These are phyloP conservation scores for Zangia roseola DNA, from an alignment of 768 basidiomycete genomes.

Conservation along the genomic window DNA sequence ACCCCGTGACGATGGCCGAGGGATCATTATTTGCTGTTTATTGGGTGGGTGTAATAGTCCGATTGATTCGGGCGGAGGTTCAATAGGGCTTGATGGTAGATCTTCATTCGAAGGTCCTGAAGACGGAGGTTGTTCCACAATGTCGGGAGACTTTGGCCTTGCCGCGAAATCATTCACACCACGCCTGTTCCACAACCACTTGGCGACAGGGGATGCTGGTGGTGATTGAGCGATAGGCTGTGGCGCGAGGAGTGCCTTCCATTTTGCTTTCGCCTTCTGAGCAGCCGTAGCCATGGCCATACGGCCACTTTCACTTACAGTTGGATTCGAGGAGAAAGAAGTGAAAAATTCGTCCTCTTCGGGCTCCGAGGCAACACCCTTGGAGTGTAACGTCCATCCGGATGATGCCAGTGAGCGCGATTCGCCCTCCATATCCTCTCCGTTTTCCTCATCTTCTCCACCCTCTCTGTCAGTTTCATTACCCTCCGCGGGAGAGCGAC, in stretches of 20 bases:
- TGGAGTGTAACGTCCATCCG: constrained; percentile 45
- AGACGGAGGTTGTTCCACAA: constrained; percentile 26
- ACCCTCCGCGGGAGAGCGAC: constrained; percentile 35
- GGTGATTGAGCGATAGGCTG: constrained; percentile 28
- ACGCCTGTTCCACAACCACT: constrained; percentile 32
- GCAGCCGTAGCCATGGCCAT: constrained; percentile 41
- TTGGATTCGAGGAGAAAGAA: constrained; percentile 24
- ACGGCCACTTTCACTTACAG: constrained; percentile 34
- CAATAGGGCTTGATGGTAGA: constrained; percentile 20
- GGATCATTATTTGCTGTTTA: constrained; percentile 21
- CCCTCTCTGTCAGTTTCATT: constrained; percentile 41
- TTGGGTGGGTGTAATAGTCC: constrained; percentile 19
- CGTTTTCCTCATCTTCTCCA: constrained; percentile 35
- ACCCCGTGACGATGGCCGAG: constrained; percentile 28
- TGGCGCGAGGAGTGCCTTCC: constrained; percentile 47
- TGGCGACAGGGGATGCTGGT: constrained; percentile 25
- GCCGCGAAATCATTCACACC: constrained; percentile 7
- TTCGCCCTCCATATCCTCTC: constrained; percentile 45
- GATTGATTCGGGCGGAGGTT: constrained; percentile 6
- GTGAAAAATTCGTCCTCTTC: constrained; percentile 44
- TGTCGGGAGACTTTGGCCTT: constrained; percentile 23
- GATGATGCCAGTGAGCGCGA: constrained; percentile 56
- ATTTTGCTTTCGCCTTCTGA: constrained; percentile 55
- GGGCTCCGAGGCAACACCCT: constrained; percentile 30
- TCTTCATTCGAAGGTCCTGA: constrained; percentile 26